Conservation (phyloP, 441 rosid genomes). For the Jatropha multifida region DNA sequence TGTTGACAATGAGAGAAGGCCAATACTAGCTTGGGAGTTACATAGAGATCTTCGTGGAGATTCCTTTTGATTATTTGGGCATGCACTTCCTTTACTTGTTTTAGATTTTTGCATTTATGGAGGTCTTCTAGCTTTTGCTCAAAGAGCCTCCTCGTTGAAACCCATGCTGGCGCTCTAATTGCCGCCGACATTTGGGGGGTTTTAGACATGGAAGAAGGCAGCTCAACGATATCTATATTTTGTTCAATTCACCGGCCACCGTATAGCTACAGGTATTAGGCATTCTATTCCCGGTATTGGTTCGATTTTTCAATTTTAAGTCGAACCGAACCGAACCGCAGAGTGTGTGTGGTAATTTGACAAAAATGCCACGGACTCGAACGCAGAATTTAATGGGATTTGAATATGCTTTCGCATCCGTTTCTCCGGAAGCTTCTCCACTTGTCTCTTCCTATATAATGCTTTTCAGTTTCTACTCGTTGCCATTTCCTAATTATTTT, state of each 20-base stretch:
- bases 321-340: not conserved
- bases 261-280: no score
- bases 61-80: constrained; percentile 48
- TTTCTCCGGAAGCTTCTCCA: constrained; percentile 58
- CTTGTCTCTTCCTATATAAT: constrained; percentile 8
- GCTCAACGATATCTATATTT: no score
- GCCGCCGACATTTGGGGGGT: constrained; percentile 41
- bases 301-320: no score
- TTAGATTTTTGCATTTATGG: constrained; percentile 56
- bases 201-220: constrained; percentile 11
- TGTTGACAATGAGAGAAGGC: constrained; percentile 57
- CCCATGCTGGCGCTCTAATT: constrained; percentile 64
- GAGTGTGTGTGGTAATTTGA: not conserved
- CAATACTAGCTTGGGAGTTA: constrained; percentile 62
- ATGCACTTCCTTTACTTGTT: constrained; percentile 54
- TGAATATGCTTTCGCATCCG: constrained; percentile 38
- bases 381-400: constrained; percentile 23
- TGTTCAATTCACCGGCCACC: no score
- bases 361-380: constrained; percentile 22
- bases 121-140: constrained; percentile 66
- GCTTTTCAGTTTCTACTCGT: no score
- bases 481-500: accelerated
- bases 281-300: no score
- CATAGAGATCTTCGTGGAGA: constrained; percentile 41
- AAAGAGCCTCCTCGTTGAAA: constrained; percentile 61